These are phyloP conservation scores for Torulaspora maleeae DNA, from an alignment of 805 yeast species.

Conservation along the genomic window DNA sequence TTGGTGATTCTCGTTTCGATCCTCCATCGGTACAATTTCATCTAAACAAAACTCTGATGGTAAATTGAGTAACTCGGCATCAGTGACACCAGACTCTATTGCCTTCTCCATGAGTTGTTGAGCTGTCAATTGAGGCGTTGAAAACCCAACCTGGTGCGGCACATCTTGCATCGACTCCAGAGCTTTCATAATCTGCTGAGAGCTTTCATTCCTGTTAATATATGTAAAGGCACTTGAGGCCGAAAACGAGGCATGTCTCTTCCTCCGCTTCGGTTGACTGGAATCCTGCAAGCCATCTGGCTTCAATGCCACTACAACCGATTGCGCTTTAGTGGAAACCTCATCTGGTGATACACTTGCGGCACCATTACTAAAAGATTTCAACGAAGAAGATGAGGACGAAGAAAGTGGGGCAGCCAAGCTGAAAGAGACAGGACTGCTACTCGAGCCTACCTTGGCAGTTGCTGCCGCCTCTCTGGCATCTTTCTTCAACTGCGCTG, in stretches of 20 bases:
- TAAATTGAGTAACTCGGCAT: slow-evolving; percentile 23
- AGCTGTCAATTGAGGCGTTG: slow-evolving; percentile 71
- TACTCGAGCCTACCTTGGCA: background rate
- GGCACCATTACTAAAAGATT: background rate
- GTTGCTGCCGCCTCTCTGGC: slow-evolving; percentile 19
- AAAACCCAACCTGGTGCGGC: slow-evolving; percentile 71
- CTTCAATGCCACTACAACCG: background rate
- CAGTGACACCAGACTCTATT: slow-evolving; percentile 26
- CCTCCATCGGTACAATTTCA: slow-evolving; percentile 6
- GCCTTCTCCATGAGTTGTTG: slow-evolving; percentile 39
- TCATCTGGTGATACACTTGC: slow-evolving; percentile 1
- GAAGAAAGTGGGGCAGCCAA: background rate
- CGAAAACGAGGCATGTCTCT: slow-evolving; percentile 44
- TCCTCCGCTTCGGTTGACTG: slow-evolving; percentile 21
- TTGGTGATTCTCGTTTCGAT: background rate
- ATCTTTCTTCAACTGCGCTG: slow-evolving; percentile 33
- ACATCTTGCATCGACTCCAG: slow-evolving; percentile 23
- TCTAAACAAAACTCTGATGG: slow-evolving; percentile 28
- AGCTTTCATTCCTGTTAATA: slow-evolving; percentile 16
- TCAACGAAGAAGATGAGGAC: slow-evolving; percentile 5
- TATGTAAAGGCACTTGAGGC: slow-evolving; percentile 41
- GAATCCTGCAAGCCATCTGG: background rate
- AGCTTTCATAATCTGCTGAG: slow-evolving; percentile 15
- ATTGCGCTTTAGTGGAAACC: slow-evolving; percentile 1
- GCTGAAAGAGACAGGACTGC: background rate